Percentiles rank a stretch among this genome's conserved stretches.
Evolutionary conservation across 176 grass and related monocot genomes (phyloP).

Genomic region (Neostapfia colusana): DNA sequence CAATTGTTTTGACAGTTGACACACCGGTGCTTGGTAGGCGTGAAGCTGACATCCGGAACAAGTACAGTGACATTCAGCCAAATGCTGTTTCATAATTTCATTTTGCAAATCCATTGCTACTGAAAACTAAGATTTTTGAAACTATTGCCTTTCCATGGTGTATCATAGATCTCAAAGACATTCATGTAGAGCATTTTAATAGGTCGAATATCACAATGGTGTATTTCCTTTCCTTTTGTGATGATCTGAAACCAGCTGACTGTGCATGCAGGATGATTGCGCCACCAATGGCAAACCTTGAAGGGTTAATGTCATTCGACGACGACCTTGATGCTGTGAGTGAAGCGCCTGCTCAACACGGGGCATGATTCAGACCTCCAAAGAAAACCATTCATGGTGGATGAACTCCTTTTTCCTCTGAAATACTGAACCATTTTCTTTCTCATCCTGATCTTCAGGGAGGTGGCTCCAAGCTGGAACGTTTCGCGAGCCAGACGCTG

Average conservation of each 20-base stretch:
- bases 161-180: too few relatives aligned
- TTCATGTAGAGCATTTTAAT: too few relatives aligned
- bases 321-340: conserved; percentile 50
- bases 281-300: conserved; percentile 46
- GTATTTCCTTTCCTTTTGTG: not conserved
- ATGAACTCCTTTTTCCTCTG: conserved; percentile 4
- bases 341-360: not conserved
- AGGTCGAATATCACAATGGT: too few relatives aligned
- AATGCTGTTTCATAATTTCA: not conserved
- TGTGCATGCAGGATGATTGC: conserved; percentile 56
- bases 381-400: not conserved
- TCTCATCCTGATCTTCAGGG: conserved; percentile 25
- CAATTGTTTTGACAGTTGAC: conserved; percentile 90
- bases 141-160: not conserved
- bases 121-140: not conserved
- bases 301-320: conserved; percentile 57
- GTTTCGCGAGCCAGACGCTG: conserved; percentile 38
- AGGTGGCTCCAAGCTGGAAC: conserved; percentile 64
- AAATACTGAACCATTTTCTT: conserved; percentile 13
- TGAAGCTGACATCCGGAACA: conserved; percentile 86
- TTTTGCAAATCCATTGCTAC: not conserved
- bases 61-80: conserved; percentile 29
- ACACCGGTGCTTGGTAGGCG: conserved; percentile 72
- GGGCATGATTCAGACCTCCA: not conserved
- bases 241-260: conserved; percentile 3